These are phyloP conservation scores for Ciborinia camelliae DNA, from an alignment of 2,329 filamentous ascomycete genomes.

Conservation along the genomic window DNA sequence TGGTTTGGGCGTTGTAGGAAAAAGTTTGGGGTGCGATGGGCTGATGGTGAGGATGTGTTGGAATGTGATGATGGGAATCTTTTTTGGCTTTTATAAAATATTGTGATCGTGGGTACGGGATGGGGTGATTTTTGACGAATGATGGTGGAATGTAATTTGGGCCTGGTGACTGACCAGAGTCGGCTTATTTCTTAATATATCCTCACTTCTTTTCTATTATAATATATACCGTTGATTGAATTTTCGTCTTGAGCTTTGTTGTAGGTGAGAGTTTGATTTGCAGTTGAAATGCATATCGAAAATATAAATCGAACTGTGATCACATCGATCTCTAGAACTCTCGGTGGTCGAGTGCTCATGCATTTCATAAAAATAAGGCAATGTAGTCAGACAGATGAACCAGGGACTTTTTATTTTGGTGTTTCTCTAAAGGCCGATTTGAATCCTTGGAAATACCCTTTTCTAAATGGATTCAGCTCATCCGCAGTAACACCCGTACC, in stretches of 20 bases:
- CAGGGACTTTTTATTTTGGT: background rate
- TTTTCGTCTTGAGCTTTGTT: too few relatives aligned
- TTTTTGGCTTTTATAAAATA: too few relatives aligned
- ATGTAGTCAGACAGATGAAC: background rate
- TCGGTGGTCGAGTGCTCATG: background rate
- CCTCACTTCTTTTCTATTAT: background rate
- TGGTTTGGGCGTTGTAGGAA: conserved; percentile 16
- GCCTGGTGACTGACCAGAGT: background rate
- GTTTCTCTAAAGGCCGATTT: conserved; percentile 29
- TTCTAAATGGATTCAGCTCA: conserved; percentile 65
- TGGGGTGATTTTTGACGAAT: background rate
- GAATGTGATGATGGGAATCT: background rate
- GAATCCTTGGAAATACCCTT: conserved; percentile 46
- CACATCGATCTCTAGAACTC: background rate
- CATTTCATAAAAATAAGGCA: background rate
- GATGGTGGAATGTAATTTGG: background rate
- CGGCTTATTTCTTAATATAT: background rate
- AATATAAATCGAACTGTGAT: background rate
- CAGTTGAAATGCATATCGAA: background rate
- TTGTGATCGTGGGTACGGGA: too few relatives aligned
- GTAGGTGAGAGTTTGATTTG: background rate
- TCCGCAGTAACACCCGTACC: conserved; percentile 53
- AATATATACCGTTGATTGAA: background rate
- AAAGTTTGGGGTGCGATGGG: background rate
- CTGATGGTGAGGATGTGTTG: background rate